Base-by-base conservation (phyloP, 441 rosid genomes). In the Brassica balearica region DNA sequence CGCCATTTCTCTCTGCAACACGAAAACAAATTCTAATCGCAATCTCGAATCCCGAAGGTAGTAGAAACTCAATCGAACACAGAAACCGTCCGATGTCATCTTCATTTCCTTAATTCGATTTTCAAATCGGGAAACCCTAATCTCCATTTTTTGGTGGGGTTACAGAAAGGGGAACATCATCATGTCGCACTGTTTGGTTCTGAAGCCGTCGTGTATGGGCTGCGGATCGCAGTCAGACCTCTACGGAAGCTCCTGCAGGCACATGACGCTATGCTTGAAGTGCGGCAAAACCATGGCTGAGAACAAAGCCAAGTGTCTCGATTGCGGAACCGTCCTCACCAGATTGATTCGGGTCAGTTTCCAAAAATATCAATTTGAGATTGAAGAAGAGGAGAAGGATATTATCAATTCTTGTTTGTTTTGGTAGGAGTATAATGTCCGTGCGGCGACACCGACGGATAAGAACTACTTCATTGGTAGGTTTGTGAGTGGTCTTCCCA, bases 391-490 rank as follows among this genome's bases (percentile, higher is more conserved):
- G 1, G 3, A 43, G 11, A 43, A 48, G 4, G 41, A 36, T 36
- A 36, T 48, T 4, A 25, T 25, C 55, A n/a, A 51, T 51, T 51
- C 22, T 55, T 15, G 60, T 15, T 53, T 14, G 15, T 53, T 7
- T 7, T 51, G 14, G 58, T 55, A 56, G 99, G 99, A 96, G 68
- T 96, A 92, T 66, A 92, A 87, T 59, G 98, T 96, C 15, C 86
- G 97, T 48, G 87, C 97, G 9, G 80, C 87, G 38, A 43, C 92
- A 53, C 75, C 87, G 23, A 85, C 67, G 17, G 98, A 96, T 62
- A 94, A 90, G 89, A 87, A 87, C 80, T 96, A 87, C 87, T 96
- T 94, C 77, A 93, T 96, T 32, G 98, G 97, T 67, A 91, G 99
- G 75, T 96, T 96, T 72, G 87, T 87, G 71, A 80, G 81, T 22